Percentiles rank a stretch among this genome's conserved stretches.
phyloP scores from a whole-genome alignment of 108 stramenopile species.

The Conticribra weissflogii region DNA sequence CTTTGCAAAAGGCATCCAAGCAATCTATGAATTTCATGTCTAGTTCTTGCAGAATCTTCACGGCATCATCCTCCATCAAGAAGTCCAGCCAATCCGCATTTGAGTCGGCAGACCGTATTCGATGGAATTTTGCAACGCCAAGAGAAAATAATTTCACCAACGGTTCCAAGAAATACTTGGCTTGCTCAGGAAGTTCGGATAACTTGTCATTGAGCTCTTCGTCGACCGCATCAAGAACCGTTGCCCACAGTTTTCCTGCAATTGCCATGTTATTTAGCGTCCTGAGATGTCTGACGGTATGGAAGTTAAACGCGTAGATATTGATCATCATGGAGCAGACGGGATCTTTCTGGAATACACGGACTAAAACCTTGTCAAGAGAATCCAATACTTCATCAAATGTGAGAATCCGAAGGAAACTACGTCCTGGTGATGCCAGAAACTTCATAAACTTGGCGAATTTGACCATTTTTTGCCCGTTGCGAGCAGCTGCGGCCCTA shows the following conservation, averaged over 20 bases:
- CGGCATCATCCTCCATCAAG: constrained; percentile 75
- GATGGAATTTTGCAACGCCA: constrained; percentile 82
- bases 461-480: constrained; percentile 62
- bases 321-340: constrained; percentile 68
- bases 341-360: constrained; percentile 67
- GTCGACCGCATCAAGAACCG: constrained; percentile 82
- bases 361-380: constrained; percentile 17
- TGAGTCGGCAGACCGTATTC: constrained; percentile 56
- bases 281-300: constrained; percentile 59
- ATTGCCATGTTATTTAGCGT: constrained; percentile 82
- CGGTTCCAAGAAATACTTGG: constrained; percentile 69
- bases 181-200: constrained; percentile 61
- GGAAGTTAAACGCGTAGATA: constrained; percentile 66
- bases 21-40: constrained; percentile 76
- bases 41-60: constrained; percentile 78
- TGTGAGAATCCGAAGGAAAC: constrained; percentile 61
- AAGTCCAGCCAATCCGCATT: constrained; percentile 86
- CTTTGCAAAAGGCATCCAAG: constrained; percentile 71
- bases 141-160: constrained; percentile 81
- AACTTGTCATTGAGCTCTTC: constrained; percentile 75
- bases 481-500: constrained; percentile 67
- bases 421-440: constrained; percentile 70
- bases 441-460: constrained; percentile 66
- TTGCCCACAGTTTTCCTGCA: constrained; percentile 81
- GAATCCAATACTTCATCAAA: constrained; percentile 61